A percentile compares a stretch with the other conserved stretches of the same genome.
Conservation (phyloP, 495 filamentous ascomycete genomes). For the Lasiosphaeria hispida region DNA sequence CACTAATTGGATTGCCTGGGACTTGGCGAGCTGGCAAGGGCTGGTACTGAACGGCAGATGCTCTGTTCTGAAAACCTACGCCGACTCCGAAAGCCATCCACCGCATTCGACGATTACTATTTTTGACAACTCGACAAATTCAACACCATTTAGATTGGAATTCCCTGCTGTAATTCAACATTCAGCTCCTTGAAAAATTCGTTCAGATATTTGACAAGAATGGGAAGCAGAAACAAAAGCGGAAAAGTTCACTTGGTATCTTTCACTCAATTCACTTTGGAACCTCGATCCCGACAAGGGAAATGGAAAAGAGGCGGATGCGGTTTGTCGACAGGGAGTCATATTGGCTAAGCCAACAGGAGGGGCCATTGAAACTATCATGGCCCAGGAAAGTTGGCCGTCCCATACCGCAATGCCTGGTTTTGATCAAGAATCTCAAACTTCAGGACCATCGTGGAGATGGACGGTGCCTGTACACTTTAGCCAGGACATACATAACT, state of each 20-base stretch:
- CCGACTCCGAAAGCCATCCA: slow-evolving; percentile 2
- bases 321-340: slow-evolving; percentile 14
- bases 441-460: neutral
- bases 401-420: slow-evolving; percentile 26
- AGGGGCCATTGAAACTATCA: slow-evolving; percentile 25
- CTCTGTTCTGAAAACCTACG: no score
- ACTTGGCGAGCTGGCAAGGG: no score
- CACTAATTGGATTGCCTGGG: slow-evolving; percentile 14
- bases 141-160: slow-evolving; percentile 24
- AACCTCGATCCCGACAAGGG: neutral
- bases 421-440: slow-evolving; percentile 7
- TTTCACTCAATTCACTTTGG: no score
- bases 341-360: slow-evolving; percentile 33
- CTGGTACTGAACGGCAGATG: no score
- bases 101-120: slow-evolving; percentile 7
- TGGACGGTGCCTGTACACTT: neutral
- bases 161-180: slow-evolving; percentile 21
- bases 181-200: slow-evolving; percentile 16
- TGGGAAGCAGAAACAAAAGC: neutral
- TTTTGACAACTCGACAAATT: slow-evolving; percentile 24
- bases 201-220: slow-evolving; percentile 16
- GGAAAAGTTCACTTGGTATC: neutral
- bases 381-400: slow-evolving; percentile 35
- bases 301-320: slow-evolving; percentile 10
- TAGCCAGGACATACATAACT: no score